Evolutionary conservation across 2,329 filamentous ascomycete genomes (phyloP), one percentile per base, ranked within the genome.

Genomic region (Scedosporium dehoogii): DNA sequence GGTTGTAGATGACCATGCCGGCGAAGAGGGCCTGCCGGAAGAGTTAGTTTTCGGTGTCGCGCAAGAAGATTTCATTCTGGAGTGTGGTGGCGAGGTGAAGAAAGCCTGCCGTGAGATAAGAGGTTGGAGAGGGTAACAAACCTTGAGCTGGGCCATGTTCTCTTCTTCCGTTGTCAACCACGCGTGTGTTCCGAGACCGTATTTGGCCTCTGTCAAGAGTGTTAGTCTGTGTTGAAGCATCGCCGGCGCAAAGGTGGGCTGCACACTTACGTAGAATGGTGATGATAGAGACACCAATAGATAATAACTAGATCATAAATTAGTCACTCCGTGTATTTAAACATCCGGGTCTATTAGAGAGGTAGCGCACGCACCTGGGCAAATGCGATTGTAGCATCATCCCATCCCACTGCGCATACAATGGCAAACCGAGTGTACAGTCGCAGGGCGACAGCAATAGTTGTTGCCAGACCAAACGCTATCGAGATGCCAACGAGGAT

Each of bases 1-100:
- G 41, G 51, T 72, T 73, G 65, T 73, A 73, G 48, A 66, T 62
- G 21, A 73, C 64, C 27, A 73, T 68, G 33, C 42, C 62, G 48
- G 66, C 65, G 41, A 69, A 66, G 18, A 72, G 66, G 58, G 62
- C 62, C 64, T 63, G 53, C 63, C 21, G 4, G 27, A 21, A 61
- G 44, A 41, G 62, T 61, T 51, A 61, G 42, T 41, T 29, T 27
- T 29, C 27, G 6, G 27, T 29, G 27, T 6, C 4, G 1, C 6
- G 4, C 27, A 29, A 29, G 27, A 29, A 29, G 27, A 29, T 29
- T 29, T 23, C 41, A 29, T 21, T 46, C 14, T 5, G 6, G n/a
- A 18, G 21, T 21, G 41, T 14, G 3, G 18, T n/a, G 42, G 29
- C 23, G 21, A 7, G n/a, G 16, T n/a, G 58, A 25, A 1, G 21